Evolutionary conservation across 129 eudicot genomes (phyloP).

Genomic region (Flaveria trinervia): DNA sequence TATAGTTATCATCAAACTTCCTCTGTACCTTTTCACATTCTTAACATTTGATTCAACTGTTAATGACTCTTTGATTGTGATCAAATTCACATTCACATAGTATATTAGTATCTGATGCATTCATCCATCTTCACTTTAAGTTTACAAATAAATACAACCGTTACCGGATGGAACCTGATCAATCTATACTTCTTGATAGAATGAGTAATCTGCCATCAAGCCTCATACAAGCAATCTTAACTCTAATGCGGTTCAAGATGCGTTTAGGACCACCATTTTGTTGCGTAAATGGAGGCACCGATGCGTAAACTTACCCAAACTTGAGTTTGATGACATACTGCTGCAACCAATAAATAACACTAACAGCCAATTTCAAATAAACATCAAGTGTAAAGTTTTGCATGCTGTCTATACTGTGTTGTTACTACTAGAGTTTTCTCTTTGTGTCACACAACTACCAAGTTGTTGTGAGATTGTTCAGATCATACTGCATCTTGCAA

Average conservation of each 20-base stretch:
- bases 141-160: no score
- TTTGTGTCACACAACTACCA: constrained; percentile 12
- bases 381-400: neutral
- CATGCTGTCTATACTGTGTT: neutral
- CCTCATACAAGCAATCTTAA: constrained; percentile 16
- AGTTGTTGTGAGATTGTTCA: constrained; percentile 31
- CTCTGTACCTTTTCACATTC: no score
- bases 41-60: no score
- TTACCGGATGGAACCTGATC: neutral
- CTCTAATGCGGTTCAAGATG: constrained; percentile 29
- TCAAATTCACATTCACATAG: no score
- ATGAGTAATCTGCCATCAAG: constrained; percentile 35
- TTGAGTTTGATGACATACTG: constrained; percentile 30
- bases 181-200: neutral
- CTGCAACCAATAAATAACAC: neutral
- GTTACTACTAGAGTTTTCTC: constrained; percentile 17
- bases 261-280: constrained; percentile 37
- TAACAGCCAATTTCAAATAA: neutral
- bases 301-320: constrained; percentile 35
- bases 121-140: no score
- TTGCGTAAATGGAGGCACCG: constrained; percentile 38
- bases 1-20: no score
- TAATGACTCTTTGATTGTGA: no score
- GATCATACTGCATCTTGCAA: constrained; percentile 17
- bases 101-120: no score